Evolutionary conservation across 129 eudicot genomes (phyloP).

Genomic region (Helianthus annuus): HanXRQr2.0-SUNRISE NC_035448.2:173872265-173872764

Average conservation of each 20-base stretch:
- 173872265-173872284: too few species aligned
- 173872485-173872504: conserved; percentile 58
- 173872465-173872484: too few species aligned
- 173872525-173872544: conserved; percentile 57
- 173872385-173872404: background rate
- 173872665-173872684: conserved; percentile 40
- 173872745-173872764: too few species aligned
- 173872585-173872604: conserved; percentile 64
- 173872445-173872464: too few species aligned
- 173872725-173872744: too few species aligned
- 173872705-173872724: too few species aligned
- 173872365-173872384: too few species aligned
- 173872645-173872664: conserved; percentile 55
- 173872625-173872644: conserved; percentile 55
- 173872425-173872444: background rate
- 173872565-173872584: conserved; percentile 72
- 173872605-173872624: conserved; percentile 58
- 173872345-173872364: too few species aligned
- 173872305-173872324: too few species aligned
- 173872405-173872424: background rate
- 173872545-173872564: conserved; percentile 25
- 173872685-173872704: background rate
- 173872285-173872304: too few species aligned
- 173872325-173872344: too few species aligned
- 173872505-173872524: conserved; percentile 72